Conservation (phyloP, 345 rosid genomes). For the Clarkia xantiana region DNA sequence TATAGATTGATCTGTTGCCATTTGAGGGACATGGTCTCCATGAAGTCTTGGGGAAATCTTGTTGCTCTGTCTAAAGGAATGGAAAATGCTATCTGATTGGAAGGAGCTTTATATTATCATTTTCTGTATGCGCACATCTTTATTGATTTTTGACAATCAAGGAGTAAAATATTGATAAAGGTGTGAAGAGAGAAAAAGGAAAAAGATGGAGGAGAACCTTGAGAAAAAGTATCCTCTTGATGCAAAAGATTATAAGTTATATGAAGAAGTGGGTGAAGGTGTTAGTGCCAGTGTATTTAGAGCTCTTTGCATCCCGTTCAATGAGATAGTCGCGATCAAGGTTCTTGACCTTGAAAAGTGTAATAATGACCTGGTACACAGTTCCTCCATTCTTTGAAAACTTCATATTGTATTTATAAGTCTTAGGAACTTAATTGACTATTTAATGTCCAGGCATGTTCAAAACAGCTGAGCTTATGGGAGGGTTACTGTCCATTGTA, state of each 20-base stretch:
- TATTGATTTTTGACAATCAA: conserved; percentile 14
- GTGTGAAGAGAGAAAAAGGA: conserved; percentile 41
- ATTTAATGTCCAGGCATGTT: too few relatives aligned
- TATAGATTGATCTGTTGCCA: too few relatives aligned
- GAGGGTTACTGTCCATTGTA: too few relatives aligned
- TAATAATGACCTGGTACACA: conserved; percentile 75
- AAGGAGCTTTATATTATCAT: conserved; percentile 19
- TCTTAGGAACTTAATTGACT: background rate
- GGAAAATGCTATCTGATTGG: background rate
- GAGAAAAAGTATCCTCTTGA: conserved; percentile 62
- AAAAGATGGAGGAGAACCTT: conserved; percentile 36
- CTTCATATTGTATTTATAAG: background rate
- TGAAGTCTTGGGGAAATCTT: too few relatives aligned
- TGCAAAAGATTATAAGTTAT: conserved; percentile 68
- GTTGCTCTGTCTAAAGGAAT: too few relatives aligned
- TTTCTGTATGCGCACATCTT: conserved; percentile 11
- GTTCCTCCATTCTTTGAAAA: background rate
- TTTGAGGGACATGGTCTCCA: too few relatives aligned
- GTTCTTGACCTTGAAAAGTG: conserved; percentile 95
- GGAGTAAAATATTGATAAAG: conserved; percentile 24
- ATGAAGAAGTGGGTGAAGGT: conserved; percentile 96
- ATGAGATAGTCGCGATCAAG: conserved; percentile 83
- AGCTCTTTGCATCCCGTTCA: conserved; percentile 85
- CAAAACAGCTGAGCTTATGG: too few relatives aligned
- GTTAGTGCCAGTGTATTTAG: conserved; percentile 81